These are phyloP conservation scores for Ophiorrhiza pumila DNA, from an alignment of 257 asterid species.

Conservation along the genomic window DNA sequence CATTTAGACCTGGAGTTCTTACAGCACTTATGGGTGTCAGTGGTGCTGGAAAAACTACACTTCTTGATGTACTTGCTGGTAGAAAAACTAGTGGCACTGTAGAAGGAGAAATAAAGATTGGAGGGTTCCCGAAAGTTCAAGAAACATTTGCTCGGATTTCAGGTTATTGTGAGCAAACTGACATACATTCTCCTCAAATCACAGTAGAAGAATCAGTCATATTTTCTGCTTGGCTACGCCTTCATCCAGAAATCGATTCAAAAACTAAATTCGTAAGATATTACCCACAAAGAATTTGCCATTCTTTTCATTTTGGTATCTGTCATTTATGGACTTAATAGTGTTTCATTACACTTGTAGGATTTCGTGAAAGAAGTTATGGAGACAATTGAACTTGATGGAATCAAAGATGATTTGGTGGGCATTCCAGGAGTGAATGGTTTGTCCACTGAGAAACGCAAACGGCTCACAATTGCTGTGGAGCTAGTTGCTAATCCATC, in stretches of 20 bases:
- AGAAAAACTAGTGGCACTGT: constrained; percentile 57
- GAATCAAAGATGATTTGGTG: constrained; percentile 45
- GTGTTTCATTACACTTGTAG: constrained; percentile 17
- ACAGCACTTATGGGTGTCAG: constrained; percentile 68
- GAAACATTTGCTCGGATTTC: constrained; percentile 51
- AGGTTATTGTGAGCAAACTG: constrained; percentile 60
- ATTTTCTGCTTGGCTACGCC: constrained; percentile 63
- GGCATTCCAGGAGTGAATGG: constrained; percentile 49
- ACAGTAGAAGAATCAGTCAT: constrained; percentile 57
- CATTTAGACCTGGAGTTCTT: constrained; percentile 57
- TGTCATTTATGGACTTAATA: not conserved
- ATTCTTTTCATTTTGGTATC: not conserved
- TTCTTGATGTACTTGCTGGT: constrained; percentile 61
- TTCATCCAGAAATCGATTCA: constrained; percentile 41
- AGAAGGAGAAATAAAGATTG: constrained; percentile 49
- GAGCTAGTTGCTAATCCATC: constrained; percentile 66
- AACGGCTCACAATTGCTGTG: constrained; percentile 57
- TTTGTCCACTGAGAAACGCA: constrained; percentile 56
- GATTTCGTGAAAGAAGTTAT: constrained; percentile 58
- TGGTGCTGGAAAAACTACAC: constrained; percentile 69
- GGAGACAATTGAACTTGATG: constrained; percentile 61
- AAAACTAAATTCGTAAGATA: constrained; percentile 40
- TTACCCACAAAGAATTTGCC: not conserved
- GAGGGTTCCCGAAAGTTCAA: constrained; percentile 59
- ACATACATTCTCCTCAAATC: constrained; percentile 57